phyloP scores from a whole-genome alignment of 2,329 filamentous ascomycete genomes.

The Pseudogymnoascus sp. region DNA sequence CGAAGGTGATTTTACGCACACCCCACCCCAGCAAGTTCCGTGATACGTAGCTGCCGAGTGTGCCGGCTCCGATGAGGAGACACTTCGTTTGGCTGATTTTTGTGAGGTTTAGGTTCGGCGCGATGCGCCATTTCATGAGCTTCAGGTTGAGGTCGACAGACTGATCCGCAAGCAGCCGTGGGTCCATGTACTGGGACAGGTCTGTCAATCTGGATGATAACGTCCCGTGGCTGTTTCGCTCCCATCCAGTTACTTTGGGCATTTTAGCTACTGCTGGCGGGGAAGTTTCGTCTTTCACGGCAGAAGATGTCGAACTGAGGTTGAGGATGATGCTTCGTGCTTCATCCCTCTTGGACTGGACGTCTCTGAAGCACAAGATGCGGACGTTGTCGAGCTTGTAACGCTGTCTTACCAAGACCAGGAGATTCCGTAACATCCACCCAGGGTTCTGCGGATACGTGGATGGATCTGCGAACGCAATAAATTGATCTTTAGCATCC shows the following conservation, averaged over 20 bases:
- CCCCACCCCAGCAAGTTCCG: constrained; percentile 93
- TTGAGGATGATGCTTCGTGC: constrained; percentile 70
- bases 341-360: constrained; percentile 66
- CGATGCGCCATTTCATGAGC: constrained; percentile 97
- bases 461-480: constrained; percentile 87
- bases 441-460: constrained; percentile 81
- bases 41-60: constrained; percentile 87
- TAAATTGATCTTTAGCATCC: constrained; percentile 63
- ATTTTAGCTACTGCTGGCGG: constrained; percentile 36
- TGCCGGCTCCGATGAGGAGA: constrained; percentile 83
- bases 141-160: constrained; percentile 95
- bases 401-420: constrained; percentile 74
- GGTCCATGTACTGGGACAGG: constrained; percentile 89
- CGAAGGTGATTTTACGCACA: constrained; percentile 86
- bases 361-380: constrained; percentile 84
- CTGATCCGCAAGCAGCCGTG: constrained; percentile 76
- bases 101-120: constrained; percentile 78
- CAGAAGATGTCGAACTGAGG: constrained; percentile 21
- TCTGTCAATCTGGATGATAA: constrained; percentile 70
- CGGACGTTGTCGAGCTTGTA: constrained; percentile 71
- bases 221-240: constrained; percentile 71
- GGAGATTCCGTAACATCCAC: constrained; percentile 85
- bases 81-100: constrained; percentile 84
- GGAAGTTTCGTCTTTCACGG: constrained; percentile 14
- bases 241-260: constrained; percentile 94